Evolutionary conservation across 192 early-diverging fungal genomes (phyloP), one percentile per base, ranked within the genome.

Genomic region (Kickxella alabastrina): DNA sequence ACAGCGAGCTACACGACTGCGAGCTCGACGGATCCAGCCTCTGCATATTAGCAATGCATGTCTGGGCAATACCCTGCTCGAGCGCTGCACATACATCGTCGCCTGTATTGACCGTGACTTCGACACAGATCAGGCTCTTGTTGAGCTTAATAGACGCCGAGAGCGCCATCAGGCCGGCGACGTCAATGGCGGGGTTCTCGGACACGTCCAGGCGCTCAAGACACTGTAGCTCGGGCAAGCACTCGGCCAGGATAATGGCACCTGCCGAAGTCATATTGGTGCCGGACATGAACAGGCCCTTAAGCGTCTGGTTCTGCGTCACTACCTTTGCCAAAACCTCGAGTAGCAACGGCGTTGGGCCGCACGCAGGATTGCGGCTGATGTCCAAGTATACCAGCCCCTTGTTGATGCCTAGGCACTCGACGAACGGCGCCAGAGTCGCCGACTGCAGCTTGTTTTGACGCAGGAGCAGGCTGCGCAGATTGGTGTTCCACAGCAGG

Each of bases 151-250:
- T 77, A n/a, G 84, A 85, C 8, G 83, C 85, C 3, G 87, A 75
- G n/a, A 95, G 67, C 3, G 91, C 89, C 79, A 90, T 85, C 9
- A 90, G 63, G 7, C 91, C 92, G 2, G 85, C 88, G 53, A 92
- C 62, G 22, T 87, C 84, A 28, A 95, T 87, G 2, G 55, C 67
- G 10, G 83, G 79, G 62, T 95, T 95, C 18, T 79, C 67, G 5
- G 86, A 84, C 25, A 95, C 62, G 59, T 93, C 87, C 52, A 95
- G 79, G 41, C 82, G 75, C 49, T 73, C 68, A 10, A 95, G 65
- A 21, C 77, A 43, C 6, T 75, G 79, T 14, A 82, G 89, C 40
- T 93, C 85, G 6, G 90, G 88, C 35, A 95, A 57, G 22, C 80
- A 79, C 66, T 95, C 92, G 15, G 92, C 89, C 34, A 95, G 57